Base-by-base conservation (phyloP, 2,329 filamentous ascomycete genomes). In the Bipolaris zeicola region DNA sequence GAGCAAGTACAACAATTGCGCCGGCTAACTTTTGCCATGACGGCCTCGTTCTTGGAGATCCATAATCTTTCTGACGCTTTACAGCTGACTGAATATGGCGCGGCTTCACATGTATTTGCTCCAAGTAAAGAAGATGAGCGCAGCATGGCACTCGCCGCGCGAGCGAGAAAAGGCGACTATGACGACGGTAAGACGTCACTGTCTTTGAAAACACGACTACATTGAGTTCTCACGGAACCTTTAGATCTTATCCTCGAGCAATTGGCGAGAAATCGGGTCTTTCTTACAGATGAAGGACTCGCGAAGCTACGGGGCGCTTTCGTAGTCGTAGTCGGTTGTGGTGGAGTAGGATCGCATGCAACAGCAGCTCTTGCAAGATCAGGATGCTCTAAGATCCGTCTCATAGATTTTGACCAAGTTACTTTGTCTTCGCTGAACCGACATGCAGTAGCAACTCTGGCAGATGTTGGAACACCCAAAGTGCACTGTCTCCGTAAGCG, bases 361-460 rank as follows among this genome's bases (percentile, higher is more conserved):
- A 86, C 89, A 4, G 89, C 93, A 1, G 89, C 95, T 3, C 86
- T 99, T 28, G 89, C 92, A 5, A 88, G 95, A 28, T 96, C 93
- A 0, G 95, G 95, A 31, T 92, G 96, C 41, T 88, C 89, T n/a
- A 89, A 87, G 67, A 83, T 99, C 52, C 88, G 95, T 1, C 84
- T 99, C 36, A 87, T 99, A 65, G 95, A 99, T 76, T 99, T 99
- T 74, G 95, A 99, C 75, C 95, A 99, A 82, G 94, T 99, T 33
- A 96, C 93, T 0, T 82, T 99, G 42, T 96, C 91, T 62, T 96
- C 92, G 3, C 80, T 99, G 52, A 99, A 99, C 76, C 83, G 95
- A n/a, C 95, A 99, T 77, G 92, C 95, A 7, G 89, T 99, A 1
- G 95, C 95, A 5, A 98, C 94, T 0, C 82, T 98, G 6, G 91